Percentiles rank a stretch among this genome's conserved stretches.
phyloP scores from a whole-genome alignment of 192 early-diverging fungal species.

The Funneliformis mosseae region DNA sequence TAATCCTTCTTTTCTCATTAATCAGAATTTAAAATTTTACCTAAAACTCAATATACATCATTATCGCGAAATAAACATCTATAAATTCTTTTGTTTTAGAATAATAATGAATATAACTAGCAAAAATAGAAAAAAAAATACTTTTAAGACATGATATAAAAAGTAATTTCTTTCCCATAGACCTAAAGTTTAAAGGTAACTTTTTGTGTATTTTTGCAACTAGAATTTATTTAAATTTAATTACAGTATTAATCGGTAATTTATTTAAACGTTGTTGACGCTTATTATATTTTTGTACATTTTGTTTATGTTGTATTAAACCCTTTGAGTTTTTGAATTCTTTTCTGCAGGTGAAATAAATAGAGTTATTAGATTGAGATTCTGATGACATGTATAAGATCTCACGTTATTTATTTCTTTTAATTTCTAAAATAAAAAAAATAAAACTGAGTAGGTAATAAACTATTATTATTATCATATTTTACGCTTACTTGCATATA shows the following conservation, averaged over 20 bases:
- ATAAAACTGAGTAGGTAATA: not conserved
- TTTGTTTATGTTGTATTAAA: not conserved
- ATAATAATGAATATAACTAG: no score
- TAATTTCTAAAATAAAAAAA: not conserved
- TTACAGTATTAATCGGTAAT: not conserved
- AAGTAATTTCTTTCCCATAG: not conserved
- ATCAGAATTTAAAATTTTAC: slow-evolving; percentile 5
- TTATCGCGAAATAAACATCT: not conserved
- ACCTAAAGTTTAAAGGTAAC: not conserved
- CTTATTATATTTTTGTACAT: no score
- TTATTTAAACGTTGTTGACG: not conserved
- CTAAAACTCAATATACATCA: not conserved
- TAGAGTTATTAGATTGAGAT: not conserved
- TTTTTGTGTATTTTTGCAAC: not conserved
- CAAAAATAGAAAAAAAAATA: no score
- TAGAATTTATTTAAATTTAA: not conserved
- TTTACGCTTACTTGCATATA: no score
- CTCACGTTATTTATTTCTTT: not conserved
- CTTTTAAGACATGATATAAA: slow-evolving; percentile 1
- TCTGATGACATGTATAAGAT: no score
- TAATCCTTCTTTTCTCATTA: not conserved
- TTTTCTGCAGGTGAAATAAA: not conserved
- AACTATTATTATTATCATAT: not conserved
- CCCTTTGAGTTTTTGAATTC: not conserved
- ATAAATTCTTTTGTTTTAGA: no score